phyloP scores from a whole-genome alignment of 1,139 yeast species.

The Yamadazyma sp. region DNA sequence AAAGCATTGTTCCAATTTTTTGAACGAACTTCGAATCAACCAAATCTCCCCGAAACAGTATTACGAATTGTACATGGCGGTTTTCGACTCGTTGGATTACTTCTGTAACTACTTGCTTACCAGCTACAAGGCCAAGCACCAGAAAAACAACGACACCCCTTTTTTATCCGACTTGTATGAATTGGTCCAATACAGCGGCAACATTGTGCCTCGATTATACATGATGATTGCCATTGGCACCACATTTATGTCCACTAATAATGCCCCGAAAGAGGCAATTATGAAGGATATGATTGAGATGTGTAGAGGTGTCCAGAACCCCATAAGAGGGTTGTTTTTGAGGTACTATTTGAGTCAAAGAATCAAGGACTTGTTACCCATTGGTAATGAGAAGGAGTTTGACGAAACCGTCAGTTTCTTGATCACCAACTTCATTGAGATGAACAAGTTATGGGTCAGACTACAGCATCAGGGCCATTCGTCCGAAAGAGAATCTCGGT shows the following conservation, averaged over 20 bases:
- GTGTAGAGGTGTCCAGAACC: conserved; percentile 98
- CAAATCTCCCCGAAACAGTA: conserved; percentile 85
- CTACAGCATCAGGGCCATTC: conserved; percentile 95
- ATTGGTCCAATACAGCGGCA: conserved; percentile 92
- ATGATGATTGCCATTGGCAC: conserved; percentile 96
- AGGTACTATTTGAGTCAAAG: conserved; percentile 87
- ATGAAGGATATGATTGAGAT: conserved; percentile 96
- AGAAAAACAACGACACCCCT: conserved; percentile 37
- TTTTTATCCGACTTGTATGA: conserved; percentile 91
- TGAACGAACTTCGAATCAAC: conserved; percentile 79
- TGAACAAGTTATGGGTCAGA: conserved; percentile 97
- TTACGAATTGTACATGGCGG: conserved; percentile 84
- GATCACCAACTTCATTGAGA: conserved; percentile 85
- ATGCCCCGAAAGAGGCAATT: conserved; percentile 81
- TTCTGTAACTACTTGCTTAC: conserved; percentile 65
- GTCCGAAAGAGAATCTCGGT: conserved; percentile 73
- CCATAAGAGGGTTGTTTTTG: conserved; percentile 83
- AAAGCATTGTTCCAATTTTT: conserved; percentile 81
- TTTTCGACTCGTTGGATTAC: conserved; percentile 78
- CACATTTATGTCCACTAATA: conserved; percentile 74
- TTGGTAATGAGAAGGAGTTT: conserved; percentile 44
- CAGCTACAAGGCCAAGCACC: conserved; percentile 52
- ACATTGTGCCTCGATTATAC: conserved; percentile 86
- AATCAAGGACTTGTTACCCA: conserved; percentile 69
- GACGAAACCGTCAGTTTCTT: conserved; percentile 72